Conservation (phyloP, 345 rosid genomes). For the Rhodomyrtus tomentosa region DNA sequence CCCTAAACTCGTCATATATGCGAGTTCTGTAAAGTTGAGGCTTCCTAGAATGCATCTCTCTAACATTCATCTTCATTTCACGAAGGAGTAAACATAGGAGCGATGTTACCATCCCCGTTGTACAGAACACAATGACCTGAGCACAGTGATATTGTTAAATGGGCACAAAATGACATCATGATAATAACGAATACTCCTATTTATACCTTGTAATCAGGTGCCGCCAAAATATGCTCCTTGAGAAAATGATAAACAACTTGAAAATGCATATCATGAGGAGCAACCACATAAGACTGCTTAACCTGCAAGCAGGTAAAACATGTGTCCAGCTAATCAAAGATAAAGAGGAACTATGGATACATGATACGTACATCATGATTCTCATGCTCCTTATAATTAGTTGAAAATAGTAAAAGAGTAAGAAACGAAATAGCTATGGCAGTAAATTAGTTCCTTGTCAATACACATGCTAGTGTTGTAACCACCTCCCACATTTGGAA, state of each 20-base stretch:
- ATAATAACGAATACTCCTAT: not conserved
- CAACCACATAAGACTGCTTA: conserved; percentile 57
- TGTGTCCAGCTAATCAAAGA: not conserved
- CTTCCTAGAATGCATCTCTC: conserved; percentile 90
- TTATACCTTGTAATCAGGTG: conserved; percentile 69
- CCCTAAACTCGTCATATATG: conserved; percentile 74
- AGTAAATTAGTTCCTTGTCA: not conserved
- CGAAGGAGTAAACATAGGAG: conserved; percentile 59
- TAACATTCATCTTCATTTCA: conserved; percentile 73
- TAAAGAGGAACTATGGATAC: not conserved
- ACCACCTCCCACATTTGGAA: not conserved
- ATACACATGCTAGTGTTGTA: not conserved
- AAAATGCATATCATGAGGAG: conserved; percentile 71
- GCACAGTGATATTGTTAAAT: conserved; percentile 7
- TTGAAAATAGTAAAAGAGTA: not conserved
- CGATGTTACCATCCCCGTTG: conserved; percentile 89
- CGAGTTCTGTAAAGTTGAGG: conserved; percentile 73
- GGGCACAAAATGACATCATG: not conserved
- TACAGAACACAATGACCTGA: conserved; percentile 85
- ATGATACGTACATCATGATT: not conserved
- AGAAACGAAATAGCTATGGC: not conserved
- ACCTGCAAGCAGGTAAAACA: conserved; percentile 30
- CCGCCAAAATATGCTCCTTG: conserved; percentile 46
- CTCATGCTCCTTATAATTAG: not conserved
- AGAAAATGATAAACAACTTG: conserved; percentile 57